A percentile compares a stretch with the other conserved stretches of the same genome.
Conservation (phyloP, 345 rosid species). For the Syzygium oleosum region DNA sequence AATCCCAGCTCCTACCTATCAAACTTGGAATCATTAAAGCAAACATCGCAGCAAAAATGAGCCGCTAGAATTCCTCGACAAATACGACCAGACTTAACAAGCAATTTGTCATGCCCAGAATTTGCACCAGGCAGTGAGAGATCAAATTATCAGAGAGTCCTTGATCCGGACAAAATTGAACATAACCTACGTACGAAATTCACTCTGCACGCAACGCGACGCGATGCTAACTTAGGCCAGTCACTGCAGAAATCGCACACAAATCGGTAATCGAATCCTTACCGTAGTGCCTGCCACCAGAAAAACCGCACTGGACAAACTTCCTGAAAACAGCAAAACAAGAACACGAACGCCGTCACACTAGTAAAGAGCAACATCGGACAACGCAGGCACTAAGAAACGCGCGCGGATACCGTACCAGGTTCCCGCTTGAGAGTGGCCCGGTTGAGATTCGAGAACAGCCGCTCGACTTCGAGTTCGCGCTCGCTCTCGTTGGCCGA, state of each 20-base stretch:
- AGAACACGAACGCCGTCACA: neutral
- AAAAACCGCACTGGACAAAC: conserved; percentile 67
- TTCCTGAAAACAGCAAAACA: conserved; percentile 33
- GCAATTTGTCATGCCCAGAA: neutral
- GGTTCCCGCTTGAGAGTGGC: conserved; percentile 76
- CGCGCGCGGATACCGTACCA: conserved; percentile 39
- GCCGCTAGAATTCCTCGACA: neutral
- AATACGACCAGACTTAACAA: neutral
- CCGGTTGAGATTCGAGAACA: conserved; percentile 78
- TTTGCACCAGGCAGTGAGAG: neutral
- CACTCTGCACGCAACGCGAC: neutral
- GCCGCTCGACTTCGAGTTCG: conserved; percentile 52
- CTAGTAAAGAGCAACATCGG: neutral
- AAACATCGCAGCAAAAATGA: neutral
- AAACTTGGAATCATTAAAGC: neutral
- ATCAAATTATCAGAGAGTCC: neutral
- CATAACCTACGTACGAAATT: neutral
- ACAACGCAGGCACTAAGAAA: neutral
- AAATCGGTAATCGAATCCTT: neutral
- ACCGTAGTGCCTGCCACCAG: conserved; percentile 94
- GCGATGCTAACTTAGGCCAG: neutral
- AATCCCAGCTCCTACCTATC: conserved; percentile 88
- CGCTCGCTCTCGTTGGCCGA: conserved; percentile 21
- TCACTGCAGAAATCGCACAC: neutral
- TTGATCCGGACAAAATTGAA: neutral